Conservation (phyloP, 495 filamentous ascomycete species). For the Cladorrhinum samala region DNA sequence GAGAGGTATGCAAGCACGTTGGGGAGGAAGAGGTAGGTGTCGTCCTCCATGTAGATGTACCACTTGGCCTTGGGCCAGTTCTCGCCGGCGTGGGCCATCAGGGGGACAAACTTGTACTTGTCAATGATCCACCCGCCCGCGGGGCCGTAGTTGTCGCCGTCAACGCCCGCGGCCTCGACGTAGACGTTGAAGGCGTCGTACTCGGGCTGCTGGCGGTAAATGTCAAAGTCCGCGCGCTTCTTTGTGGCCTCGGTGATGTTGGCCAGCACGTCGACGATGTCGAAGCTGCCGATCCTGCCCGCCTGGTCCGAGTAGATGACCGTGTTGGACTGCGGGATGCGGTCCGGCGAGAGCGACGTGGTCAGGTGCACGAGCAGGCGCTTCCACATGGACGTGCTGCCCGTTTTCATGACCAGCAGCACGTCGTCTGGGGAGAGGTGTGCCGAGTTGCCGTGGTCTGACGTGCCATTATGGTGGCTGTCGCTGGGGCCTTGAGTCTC, state of each 20-base stretch:
- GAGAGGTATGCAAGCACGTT: conserved; percentile 7
- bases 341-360: conserved; percentile 1
- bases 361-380: conserved; percentile 10
- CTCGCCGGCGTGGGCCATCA: conserved; percentile 8
- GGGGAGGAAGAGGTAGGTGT: conserved; percentile 9
- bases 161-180: conserved; percentile 4
- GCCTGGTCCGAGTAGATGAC: conserved; percentile 8
- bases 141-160: conserved; percentile 12
- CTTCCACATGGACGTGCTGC: conserved; percentile 10
- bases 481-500: not conserved
- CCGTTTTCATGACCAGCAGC: conserved; percentile 10
- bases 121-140: conserved; percentile 11
- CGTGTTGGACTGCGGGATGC: conserved; percentile 3
- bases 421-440: conserved; percentile 1
- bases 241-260: conserved; percentile 6
- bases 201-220: conserved; percentile 6
- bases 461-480: not conserved
- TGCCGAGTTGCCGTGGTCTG: not conserved
- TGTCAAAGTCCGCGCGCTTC: conserved; percentile 1
- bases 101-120: conserved; percentile 11
- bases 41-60: conserved; percentile 17
- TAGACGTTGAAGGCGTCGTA: conserved; percentile 6
- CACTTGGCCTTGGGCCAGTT: conserved; percentile 9
- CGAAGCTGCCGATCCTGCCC: conserved; percentile 1
- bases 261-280: conserved; percentile 7